Evolutionary conservation across 129 eudicot species (phyloP).

Genomic region (Lactuca saligna): DNA sequence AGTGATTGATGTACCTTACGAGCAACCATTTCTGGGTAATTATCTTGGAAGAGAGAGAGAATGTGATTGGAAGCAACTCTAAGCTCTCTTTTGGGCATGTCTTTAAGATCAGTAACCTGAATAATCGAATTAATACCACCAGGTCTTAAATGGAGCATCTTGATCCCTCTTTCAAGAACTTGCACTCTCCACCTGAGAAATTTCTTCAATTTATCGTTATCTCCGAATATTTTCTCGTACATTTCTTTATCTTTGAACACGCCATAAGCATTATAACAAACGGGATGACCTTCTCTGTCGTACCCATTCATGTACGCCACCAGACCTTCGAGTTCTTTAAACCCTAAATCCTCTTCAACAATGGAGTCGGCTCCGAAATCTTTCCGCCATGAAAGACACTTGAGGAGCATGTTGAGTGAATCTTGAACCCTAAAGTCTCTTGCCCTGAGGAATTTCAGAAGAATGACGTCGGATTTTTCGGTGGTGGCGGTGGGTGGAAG

Average conservation of each 20-base stretch:
- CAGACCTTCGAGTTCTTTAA: conserved; percentile 78
- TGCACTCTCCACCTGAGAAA: conserved; percentile 97
- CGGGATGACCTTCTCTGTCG: conserved; percentile 86
- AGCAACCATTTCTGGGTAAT: conserved; percentile 99
- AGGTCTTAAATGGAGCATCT: conserved; percentile 76
- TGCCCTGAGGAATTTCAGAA: conserved; percentile 79
- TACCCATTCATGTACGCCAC: conserved; percentile 91
- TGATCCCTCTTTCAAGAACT: conserved; percentile 84
- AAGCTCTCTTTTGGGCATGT: conserved; percentile 97
- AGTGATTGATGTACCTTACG: conserved; percentile 52
- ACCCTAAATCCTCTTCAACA: conserved; percentile 80
- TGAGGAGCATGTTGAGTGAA: conserved; percentile 63
- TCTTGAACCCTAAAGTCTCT: conserved; percentile 79
- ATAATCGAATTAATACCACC: conserved; percentile 87
- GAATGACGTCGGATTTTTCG: conserved; percentile 72
- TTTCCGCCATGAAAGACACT: conserved; percentile 68
- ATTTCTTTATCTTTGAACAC: conserved; percentile 75
- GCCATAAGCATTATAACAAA: conserved; percentile 93
- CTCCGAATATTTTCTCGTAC: conserved; percentile 81
- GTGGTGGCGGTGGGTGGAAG: conserved; percentile 20
- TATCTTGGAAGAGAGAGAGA: conserved; percentile 84
- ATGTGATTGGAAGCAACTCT: conserved; percentile 90
- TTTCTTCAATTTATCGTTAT: conserved; percentile 62
- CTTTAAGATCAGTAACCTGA: conserved; percentile 93
- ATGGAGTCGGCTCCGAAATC: conserved; percentile 74